Evolutionary conservation across 2,329 filamentous ascomycete genomes (phyloP).

Genomic region (Chrysoporthe deuterocubensis): DNA sequence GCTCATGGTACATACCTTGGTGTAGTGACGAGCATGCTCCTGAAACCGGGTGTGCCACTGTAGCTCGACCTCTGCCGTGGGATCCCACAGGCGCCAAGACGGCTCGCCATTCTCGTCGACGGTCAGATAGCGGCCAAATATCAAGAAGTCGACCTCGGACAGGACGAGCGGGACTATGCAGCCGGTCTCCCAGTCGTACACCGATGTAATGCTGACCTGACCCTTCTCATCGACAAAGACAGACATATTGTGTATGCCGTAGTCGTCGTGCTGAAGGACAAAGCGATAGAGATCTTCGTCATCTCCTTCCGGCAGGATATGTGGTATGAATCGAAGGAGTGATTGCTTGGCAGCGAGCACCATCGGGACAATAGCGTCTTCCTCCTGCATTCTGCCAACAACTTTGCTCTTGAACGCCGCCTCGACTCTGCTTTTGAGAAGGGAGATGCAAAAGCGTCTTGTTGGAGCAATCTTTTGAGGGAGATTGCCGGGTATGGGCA

Average conservation of each 20-base stretch:
- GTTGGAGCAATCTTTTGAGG: background rate
- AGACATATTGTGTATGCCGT: constrained; percentile 40
- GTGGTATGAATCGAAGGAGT: constrained; percentile 35
- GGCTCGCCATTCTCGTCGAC: constrained; percentile 31
- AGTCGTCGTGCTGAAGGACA: constrained; percentile 42
- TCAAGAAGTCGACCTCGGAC: constrained; percentile 36
- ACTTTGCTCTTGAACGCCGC: background rate
- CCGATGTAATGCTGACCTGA: constrained; percentile 30
- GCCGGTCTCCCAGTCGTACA: constrained; percentile 37
- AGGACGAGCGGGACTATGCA: constrained; percentile 31
- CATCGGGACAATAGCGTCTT: constrained; percentile 12
- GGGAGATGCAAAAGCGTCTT: background rate
- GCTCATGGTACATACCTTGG: constrained; percentile 29
- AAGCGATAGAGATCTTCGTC: constrained; percentile 34
- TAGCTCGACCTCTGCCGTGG: background rate
- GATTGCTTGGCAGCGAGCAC: constrained; percentile 33
- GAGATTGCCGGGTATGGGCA: background rate
- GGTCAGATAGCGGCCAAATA: constrained; percentile 6
- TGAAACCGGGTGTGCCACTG: constrained; percentile 31
- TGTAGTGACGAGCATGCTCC: constrained; percentile 34
- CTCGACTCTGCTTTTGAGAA: background rate
- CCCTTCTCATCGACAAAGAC: constrained; percentile 30
- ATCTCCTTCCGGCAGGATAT: constrained; percentile 29
- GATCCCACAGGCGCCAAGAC: constrained; percentile 20
- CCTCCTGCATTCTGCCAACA: background rate